Conservation (phyloP, 306 rosid genomes). For the Cicer pinnatifidum region DNA sequence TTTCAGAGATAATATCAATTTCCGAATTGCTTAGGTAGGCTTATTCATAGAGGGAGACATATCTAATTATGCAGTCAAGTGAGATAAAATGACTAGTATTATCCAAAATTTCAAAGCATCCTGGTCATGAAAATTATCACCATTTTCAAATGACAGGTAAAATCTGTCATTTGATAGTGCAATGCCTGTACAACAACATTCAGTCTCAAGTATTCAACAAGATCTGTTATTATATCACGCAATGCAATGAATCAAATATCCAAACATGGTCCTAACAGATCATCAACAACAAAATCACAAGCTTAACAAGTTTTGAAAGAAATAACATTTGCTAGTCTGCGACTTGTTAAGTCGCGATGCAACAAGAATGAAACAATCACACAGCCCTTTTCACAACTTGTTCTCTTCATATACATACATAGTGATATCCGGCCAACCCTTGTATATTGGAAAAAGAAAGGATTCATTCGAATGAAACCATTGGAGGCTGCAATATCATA, state of each 20-base stretch:
- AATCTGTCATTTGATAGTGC: not conserved
- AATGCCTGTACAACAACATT: not conserved
- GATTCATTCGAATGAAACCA: constrained; percentile 33
- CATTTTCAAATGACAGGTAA: not conserved
- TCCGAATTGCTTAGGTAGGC: too few relatives aligned
- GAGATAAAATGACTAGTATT: too few relatives aligned
- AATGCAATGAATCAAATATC: constrained; percentile 35
- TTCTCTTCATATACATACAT: constrained; percentile 48
- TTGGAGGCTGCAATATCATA: constrained; percentile 42
- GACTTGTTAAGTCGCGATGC: constrained; percentile 30
- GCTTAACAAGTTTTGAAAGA: constrained; percentile 37
- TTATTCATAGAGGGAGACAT: too few relatives aligned
- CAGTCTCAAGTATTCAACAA: constrained; percentile 16
- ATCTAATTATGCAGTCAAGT: too few relatives aligned
- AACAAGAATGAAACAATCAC: constrained; percentile 51
- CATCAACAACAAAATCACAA: constrained; percentile 31
- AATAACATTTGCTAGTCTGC: constrained; percentile 32
- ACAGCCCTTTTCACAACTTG: constrained; percentile 38
- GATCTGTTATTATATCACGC: constrained; percentile 7
- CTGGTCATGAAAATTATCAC: not conserved
- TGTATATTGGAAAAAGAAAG: constrained; percentile 27
- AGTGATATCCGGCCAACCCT: constrained; percentile 41
- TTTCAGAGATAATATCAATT: too few relatives aligned
- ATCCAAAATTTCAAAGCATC: not conserved
- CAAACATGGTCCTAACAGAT: constrained; percentile 19